Base-by-base conservation (phyloP, 768 basidiomycete genomes). In the Pulveroboletus sp. region DNA sequence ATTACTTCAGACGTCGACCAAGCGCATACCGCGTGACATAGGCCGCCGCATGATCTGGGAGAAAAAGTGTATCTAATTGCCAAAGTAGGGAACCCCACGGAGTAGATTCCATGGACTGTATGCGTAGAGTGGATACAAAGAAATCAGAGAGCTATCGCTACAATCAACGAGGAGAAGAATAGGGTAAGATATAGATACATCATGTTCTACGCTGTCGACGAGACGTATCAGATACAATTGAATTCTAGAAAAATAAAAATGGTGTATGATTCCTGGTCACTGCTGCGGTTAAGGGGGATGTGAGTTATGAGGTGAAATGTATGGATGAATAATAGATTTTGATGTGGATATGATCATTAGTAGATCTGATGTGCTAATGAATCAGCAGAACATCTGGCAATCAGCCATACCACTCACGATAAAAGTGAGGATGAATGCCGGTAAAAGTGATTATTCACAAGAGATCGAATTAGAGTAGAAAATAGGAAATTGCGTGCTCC, bases 71-170 rank as follows among this genome's bases (percentile, higher is more conserved):
- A n/a, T n/a, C n/a, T n/a, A n/a, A n/a, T n/a, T n/a, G n/a, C n/a
- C n/a, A n/a, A n/a, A n/a, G n/a, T n/a, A n/a, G n/a, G n/a, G n/a
- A n/a, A n/a, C n/a, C n/a, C n/a, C n/a, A n/a, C n/a, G n/a, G n/a
- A n/a, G n/a, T n/a, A n/a, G n/a, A n/a, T n/a, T n/a, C 40, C 22
- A 39, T 24, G 1, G 16, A 22, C 2, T 50, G 57, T 51, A 50
- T 24, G 30, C 16, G 27, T 22, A 19, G 16, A 49, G 5, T 29
- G 46, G 46, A 62, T 48, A 53, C 36, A 29, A 24, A 16, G 34
- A 20, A 16, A 32, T 23, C 16, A 12, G 27, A 3, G 30, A 42
- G 12, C 48, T 63, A 60, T 48, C 13, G 50, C 58, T 65, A 65
- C 60, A 65, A 27, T 55, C 30, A 37, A 29, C 6, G 10, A n/a